phyloP scores from a whole-genome alignment of 2,329 filamentous ascomycete species.

The Zymoseptoria brevis region DNA sequence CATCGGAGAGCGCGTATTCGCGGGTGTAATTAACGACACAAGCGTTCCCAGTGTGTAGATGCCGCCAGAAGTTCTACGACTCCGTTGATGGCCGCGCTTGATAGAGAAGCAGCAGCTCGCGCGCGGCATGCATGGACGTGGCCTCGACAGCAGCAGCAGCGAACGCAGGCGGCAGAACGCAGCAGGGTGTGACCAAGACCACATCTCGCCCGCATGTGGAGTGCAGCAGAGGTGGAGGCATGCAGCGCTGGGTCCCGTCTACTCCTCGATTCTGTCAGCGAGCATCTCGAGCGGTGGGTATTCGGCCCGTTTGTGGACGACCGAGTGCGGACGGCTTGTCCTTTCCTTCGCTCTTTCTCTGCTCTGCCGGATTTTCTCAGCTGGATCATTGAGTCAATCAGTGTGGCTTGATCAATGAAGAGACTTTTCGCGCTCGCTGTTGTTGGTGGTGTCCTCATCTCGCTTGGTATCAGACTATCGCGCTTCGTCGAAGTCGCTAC shows the following conservation, averaged over 20 bases:
- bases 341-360: not conserved
- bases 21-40: not conserved
- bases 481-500: not conserved
- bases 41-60: not conserved
- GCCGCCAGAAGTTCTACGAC: not conserved
- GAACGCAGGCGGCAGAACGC: too few species aligned
- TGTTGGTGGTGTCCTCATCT: not conserved
- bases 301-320: not conserved
- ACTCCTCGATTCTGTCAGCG: not conserved
- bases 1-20: not conserved
- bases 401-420: not conserved
- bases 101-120: too few species aligned
- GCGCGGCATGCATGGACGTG: not conserved
- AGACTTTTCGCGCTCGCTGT: not conserved
- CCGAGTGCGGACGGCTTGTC: not conserved
- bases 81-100: too few species aligned
- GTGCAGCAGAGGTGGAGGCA: not conserved
- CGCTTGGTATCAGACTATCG: not conserved
- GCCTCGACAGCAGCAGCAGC: not conserved
- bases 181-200: too few species aligned
- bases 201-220: not conserved
- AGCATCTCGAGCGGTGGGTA: not conserved
- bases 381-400: not conserved
- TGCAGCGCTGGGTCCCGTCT: not conserved
- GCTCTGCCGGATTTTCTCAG: too few species aligned